These are phyloP conservation scores for Saccharum spontaneum DNA, from an alignment of 176 grass and related monocot species.

Conservation along the genomic window DNA sequence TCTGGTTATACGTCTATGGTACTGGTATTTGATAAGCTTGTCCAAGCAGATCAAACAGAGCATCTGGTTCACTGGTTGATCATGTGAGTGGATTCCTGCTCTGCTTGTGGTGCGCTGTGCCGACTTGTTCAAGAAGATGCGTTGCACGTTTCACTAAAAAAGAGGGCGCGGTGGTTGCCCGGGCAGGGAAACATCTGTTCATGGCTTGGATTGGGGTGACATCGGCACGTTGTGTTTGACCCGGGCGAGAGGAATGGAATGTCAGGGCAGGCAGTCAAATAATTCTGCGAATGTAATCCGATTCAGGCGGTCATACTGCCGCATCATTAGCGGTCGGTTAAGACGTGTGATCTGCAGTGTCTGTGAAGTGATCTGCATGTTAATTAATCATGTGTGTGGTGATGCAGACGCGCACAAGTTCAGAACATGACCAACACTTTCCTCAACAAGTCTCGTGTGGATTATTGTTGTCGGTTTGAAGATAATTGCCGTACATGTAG, in stretches of 20 bases:
- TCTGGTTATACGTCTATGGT: background rate
- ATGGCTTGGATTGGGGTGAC: conserved; percentile 34
- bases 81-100: background rate
- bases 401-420: background rate
- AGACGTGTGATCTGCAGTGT: background rate
- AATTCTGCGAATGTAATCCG: conserved; percentile 14
- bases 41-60: no score
- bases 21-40: no score
- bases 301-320: conserved; percentile 1
- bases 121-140: conserved; percentile 33
- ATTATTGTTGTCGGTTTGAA: background rate
- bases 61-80: no score
- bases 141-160: conserved; percentile 30
- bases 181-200: conserved; percentile 23
- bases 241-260: background rate
- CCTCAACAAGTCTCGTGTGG: background rate
- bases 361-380: background rate
- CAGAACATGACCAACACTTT: conserved; percentile 5
- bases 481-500: background rate
- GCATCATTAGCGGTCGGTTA: conserved; percentile 1
- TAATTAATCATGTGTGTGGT: background rate
- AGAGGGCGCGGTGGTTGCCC: background rate
- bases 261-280: background rate
- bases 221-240: conserved; percentile 33
- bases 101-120: background rate